Base-by-base conservation (phyloP, 768 basidiomycete species). In the Suillus americanus region DNA sequence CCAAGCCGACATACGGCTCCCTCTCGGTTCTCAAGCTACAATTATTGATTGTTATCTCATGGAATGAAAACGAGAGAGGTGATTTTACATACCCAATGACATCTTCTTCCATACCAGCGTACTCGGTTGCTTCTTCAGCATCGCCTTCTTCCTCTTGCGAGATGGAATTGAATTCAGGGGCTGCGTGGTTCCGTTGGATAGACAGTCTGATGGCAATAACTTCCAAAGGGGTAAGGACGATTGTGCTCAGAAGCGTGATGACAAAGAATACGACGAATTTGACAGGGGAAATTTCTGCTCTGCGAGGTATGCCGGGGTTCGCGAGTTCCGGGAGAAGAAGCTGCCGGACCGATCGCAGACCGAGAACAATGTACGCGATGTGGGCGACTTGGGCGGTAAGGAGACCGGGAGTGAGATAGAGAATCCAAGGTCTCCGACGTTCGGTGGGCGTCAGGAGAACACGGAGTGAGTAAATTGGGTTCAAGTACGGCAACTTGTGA, bases 121-220 rank as follows among this genome's bases (percentile, higher is more conserved):
- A 94, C 67, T 91, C 90, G 6, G 79, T 75, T 1, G 79, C 77
- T 54, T 86, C 84, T 64, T 91, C 84, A 3, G 78, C 79, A 68
- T 90, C 88, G 7, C 85, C 86, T 46, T 89, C 88, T 20, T 86
- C 85, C 68, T 94, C 91, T 71, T 92, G 90, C 4, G 86, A 78
- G 37, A 91, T 85, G 1, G 90, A 88, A 67, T 91, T 90, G 71
- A 85, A 91, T 62, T 89, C 90, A 6, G 87, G 78, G 18, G 89
- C 87, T 8, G 89, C 86, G 67, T 94, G 92, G 67, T 94, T 95
- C 61, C 93, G 85, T 71, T 95, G 93, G 63, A 95, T 90, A 23
- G 92, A 89, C 6, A 95, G 83, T 57, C 92, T 81, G 16, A 89
- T 90, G 16, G 86, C 76, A 57, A 94, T 89, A 35, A 95, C 92